Evolutionary conservation across 768 basidiomycete species (phyloP), one percentile per base, ranked within the genome.

Genomic region (Butyriboletus loyo): DNA sequence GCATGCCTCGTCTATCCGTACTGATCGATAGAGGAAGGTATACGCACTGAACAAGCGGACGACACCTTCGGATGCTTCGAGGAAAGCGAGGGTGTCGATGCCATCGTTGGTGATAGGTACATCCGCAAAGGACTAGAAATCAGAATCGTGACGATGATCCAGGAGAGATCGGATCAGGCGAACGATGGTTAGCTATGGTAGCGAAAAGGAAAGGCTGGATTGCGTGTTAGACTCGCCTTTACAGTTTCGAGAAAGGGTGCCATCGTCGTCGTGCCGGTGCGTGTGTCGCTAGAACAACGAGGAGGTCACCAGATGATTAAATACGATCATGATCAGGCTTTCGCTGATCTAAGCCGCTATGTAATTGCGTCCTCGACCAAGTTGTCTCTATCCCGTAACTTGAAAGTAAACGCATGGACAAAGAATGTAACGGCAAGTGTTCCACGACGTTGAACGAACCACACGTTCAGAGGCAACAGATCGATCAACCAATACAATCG

Each of bases 61-160:
- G 41, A 99, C 79, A 35, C 93, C 96, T 51, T 89, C 79, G 1
- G 90, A 77, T 8, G 96, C 97, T 61, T 96, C 86, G 61, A 95
- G 79, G 75, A 98, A 99, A 43, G 78, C 75, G 40, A 82, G 68
- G 15, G 97, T 98, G 68, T 98, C 86, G 67, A 98, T 83, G 55
- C 96, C 96, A 61, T 78, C 80, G 60, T 92, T 85, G 50, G 87
- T 90, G 59, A 92, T 78, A 28, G 87, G 81, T 36, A 98, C 96
- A 70, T 95, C 87, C 60, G 85, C 84, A 69, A 93, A 99, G n/a
- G 92, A 95, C 96, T 98, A 11, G 43, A 31, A 5, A 31, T 10
- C 14, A 11, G 17, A n/a, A n/a, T n/a, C n/a, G n/a, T n/a, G n/a
- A n/a, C n/a, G n/a, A n/a, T n/a, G n/a, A 17, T 44, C 28, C 19